Conservation (phyloP, 1,139 yeast genomes). For the Maudiozyma humilis region DNA sequence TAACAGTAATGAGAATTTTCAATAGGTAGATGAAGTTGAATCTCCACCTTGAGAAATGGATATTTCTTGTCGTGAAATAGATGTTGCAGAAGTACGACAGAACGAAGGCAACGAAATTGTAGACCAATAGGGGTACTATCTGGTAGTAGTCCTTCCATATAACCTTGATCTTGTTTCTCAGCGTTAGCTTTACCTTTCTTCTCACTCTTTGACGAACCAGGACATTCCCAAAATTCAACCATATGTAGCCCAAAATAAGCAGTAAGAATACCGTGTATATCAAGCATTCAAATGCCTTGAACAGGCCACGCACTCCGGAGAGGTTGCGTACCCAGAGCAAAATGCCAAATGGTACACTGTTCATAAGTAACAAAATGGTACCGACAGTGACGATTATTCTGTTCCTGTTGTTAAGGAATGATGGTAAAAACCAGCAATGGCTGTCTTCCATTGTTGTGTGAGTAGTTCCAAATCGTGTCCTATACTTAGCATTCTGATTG, state of each 20-base stretch:
- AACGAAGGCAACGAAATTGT: constrained; percentile 17
- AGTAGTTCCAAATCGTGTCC: neutral
- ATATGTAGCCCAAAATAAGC: constrained; percentile 16
- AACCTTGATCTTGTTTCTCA: constrained; percentile 8
- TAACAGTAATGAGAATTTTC: constrained; percentile 25
- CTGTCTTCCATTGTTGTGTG: neutral
- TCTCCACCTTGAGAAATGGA: constrained; percentile 18
- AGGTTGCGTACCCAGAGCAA: constrained; percentile 11
- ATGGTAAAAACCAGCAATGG: constrained; percentile 14
- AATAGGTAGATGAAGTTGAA: constrained; percentile 20
- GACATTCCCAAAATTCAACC: constrained; percentile 23
- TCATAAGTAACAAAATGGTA: neutral
- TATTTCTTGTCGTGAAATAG: constrained; percentile 11
- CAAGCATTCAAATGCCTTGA: constrained; percentile 13
- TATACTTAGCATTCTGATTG: neutral
- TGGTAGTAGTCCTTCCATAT: constrained; percentile 25
- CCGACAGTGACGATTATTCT: constrained; percentile 10
- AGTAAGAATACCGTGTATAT: constrained; percentile 16
- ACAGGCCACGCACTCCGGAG: constrained; percentile 7
- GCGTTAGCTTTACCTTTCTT: neutral
- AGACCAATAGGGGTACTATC: constrained; percentile 22
- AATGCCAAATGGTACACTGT: constrained; percentile 12
- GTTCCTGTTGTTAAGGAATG: constrained; percentile 14
- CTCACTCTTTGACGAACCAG: constrained; percentile 16
- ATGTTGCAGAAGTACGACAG: constrained; percentile 16